Base-by-base conservation (phyloP, 768 basidiomycete species). In the Amanita muscaria region DNA sequence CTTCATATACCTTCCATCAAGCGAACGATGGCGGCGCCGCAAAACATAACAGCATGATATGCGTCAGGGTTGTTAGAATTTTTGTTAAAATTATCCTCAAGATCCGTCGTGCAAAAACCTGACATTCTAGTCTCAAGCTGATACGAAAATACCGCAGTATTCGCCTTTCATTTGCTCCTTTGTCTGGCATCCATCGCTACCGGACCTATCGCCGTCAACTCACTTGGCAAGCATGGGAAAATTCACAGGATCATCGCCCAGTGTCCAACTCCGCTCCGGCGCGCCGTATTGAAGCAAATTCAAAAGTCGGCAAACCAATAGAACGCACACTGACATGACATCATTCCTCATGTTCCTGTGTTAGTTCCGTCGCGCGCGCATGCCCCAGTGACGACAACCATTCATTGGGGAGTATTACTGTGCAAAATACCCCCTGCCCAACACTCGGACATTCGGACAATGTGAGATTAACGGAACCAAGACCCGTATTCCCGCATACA, bases 361-460 rank as follows among this genome's bases (percentile, higher is more conserved):
- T 21, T 22, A 42, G 41, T 33, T 42, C 41, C 41, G 41, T 42
- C 34, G 10, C n/a, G n/a, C n/a, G n/a, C n/a, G n/a, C n/a, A n/a
- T n/a, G n/a, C n/a, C n/a, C n/a, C n/a, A n/a, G n/a, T n/a, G n/a
- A n/a, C n/a, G n/a, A n/a, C n/a, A n/a, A n/a, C n/a, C n/a, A n/a
- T n/a, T n/a, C n/a, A n/a, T n/a, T n/a, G n/a, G n/a, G n/a, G n/a
- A n/a, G n/a, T n/a, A n/a, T n/a, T n/a, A n/a, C 21, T 32, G n/a
- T 4, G 9, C 18, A 10, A 7, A 9, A 19, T 30, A 14, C 15
- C 27, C 27, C 4, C 23, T 15, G 5, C 24, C 38, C 10, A 15
- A 33, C 10, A 4, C n/a, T 42, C 41, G 41, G 41, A 12, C 30
- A 32, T 16, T 32, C 41, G 41, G 41, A 19, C 21, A 24, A 41